A percentile compares a stretch with the other conserved stretches of the same genome.
Conservation (phyloP, 192 early-diverging fungal genomes). For the Podila epigama region DNA sequence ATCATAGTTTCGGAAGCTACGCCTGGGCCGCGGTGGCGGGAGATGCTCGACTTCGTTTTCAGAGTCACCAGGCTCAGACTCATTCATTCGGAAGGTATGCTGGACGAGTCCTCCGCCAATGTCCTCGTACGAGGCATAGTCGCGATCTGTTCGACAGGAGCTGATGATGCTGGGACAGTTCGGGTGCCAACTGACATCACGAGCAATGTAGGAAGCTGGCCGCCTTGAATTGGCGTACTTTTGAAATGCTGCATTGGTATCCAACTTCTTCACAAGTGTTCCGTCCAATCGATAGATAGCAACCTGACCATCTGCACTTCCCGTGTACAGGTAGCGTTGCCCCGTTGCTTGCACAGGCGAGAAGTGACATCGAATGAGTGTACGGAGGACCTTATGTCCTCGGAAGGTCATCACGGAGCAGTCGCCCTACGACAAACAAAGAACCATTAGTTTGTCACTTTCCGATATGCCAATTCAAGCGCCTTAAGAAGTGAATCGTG, state of each 20-base stretch:
- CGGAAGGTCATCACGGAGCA: slow-evolving; percentile 65
- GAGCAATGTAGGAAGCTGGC: slow-evolving; percentile 12
- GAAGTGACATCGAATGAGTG: slow-evolving; percentile 77
- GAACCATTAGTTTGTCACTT: not conserved
- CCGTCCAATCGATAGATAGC: slow-evolving; percentile 55
- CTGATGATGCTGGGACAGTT: slow-evolving; percentile 52
- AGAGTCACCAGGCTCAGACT: slow-evolving; percentile 3
- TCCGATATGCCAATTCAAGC: too few species aligned
- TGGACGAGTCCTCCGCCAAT: slow-evolving; percentile 20
- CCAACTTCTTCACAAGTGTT: slow-evolving; percentile 32
- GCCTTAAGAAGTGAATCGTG: too few species aligned
- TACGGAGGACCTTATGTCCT: slow-evolving; percentile 68
- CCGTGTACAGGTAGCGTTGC: slow-evolving; percentile 70
- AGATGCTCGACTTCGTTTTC: not conserved
- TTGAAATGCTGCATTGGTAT: slow-evolving; percentile 24
- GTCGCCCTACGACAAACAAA: slow-evolving; percentile 11
- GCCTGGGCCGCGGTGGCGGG: not conserved
- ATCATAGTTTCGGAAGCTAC: not conserved
- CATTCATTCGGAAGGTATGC: slow-evolving; percentile 9
- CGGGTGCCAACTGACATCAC: slow-evolving; percentile 68
- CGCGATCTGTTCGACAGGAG: slow-evolving; percentile 21
- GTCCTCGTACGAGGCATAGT: not conserved
- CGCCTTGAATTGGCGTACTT: not conserved
- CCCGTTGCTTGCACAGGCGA: slow-evolving; percentile 63
- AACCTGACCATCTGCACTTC: slow-evolving; percentile 66